Evolutionary conservation across 108 stramenopile species (phyloP).

Genomic region (Poteriospumella lacustris): DNA sequence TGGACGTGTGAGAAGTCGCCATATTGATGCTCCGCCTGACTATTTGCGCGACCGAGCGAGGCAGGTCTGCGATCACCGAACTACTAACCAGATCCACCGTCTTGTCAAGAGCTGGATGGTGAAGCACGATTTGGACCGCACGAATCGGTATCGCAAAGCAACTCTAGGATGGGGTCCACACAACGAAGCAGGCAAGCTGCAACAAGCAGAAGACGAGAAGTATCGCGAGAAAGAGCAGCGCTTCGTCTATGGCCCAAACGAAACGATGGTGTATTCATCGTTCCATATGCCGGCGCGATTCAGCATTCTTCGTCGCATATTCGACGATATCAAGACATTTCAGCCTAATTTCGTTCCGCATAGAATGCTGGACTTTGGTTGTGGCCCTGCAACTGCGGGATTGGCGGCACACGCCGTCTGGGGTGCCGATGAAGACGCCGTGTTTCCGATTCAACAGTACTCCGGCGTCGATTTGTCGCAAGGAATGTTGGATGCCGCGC

Average conservation of each 20-base stretch:
- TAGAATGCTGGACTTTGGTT: constrained; percentile 15
- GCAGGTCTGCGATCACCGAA: not conserved
- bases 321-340: not conserved
- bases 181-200: not conserved
- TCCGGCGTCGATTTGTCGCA: not conserved
- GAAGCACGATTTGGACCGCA: not conserved
- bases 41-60: too few species aligned
- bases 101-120: constrained; percentile 25
- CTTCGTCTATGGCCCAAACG: constrained; percentile 12
- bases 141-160: not conserved
- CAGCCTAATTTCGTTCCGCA: not conserved
- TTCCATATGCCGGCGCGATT: not conserved
- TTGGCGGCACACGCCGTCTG: not conserved
- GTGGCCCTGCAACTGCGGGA: constrained; percentile 23
- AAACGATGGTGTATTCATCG: constrained; percentile 8
- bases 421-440: not conserved
- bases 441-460: not conserved
- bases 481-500: constrained; percentile 20
- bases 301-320: not conserved
- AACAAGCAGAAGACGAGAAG: too few species aligned
- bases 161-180: not conserved
- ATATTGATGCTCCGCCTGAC: not conserved
- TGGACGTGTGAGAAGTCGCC: not conserved
- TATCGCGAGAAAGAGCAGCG: not conserved
- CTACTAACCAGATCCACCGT: constrained; percentile 1